Evolutionary conservation across 2,329 filamentous ascomycete species (phyloP), one percentile per base, ranked within the genome.

Genomic region (Lasiodiplodia theobromae): DNA sequence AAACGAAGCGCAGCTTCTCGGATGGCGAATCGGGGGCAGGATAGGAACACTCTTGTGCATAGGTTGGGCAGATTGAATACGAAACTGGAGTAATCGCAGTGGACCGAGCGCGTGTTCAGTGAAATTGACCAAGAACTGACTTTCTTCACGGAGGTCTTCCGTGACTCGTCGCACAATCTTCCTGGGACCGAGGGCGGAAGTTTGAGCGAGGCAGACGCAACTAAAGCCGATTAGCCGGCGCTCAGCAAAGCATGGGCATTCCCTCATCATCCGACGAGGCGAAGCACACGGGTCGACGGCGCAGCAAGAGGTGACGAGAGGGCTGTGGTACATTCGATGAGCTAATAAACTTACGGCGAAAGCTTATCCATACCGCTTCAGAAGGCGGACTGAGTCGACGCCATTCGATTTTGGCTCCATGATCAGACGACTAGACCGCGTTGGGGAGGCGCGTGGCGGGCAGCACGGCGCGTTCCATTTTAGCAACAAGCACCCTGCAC

Each of bases 1-100:
- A 12, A 52, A 53, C n/a, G 31, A 16, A 44, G 28, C 58, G 58
- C 58, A 51, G 60, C 60, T 38, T n/a, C 60, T 49, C 60, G 18
- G n/a, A 37, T 28, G 47, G 60, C 60, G 31, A 64, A 52, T 31
- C 38, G 37, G 60, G 44, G 60, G 47, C 52, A 40, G 60, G 37
- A 21, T 23, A 28, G 60, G 31, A 23, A 37, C 16, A 38, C 60
- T 52, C 44, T 52, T 38, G 40, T 63, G 60, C 28, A 64, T 64
- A 64, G 60, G 60, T 25, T 34, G 60, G 58, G 44, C 60, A 64
- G 60, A 64, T 64, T 64, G 60, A 64, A 64, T 64, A 64, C 44
- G 60, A 64, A 51, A 64, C 28, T 34, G 14, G n/a, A 52, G 60
- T 49, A 64, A 52, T 38, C 25, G 31, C 60, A 51, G 40, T 4